phyloP scores from a whole-genome alignment of 108 stramenopile genomes.

The Fistulifera pelliculosa region DNA sequence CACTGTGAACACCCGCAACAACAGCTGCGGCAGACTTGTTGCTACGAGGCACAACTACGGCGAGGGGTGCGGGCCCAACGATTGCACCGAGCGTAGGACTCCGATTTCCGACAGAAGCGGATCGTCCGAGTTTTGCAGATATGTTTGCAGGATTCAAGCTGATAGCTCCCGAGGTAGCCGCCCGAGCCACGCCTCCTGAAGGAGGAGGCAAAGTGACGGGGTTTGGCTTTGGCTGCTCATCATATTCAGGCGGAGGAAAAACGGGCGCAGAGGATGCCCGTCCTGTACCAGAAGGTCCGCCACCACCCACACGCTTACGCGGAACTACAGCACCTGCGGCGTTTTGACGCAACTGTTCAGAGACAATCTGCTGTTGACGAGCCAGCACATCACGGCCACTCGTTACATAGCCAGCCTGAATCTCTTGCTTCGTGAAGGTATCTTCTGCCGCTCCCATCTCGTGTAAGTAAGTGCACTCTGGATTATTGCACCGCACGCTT shows the following conservation, averaged over 20 bases:
- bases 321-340: constrained; percentile 28
- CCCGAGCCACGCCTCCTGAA: constrained; percentile 20
- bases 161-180: not conserved
- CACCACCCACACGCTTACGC: constrained; percentile 62
- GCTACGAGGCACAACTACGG: constrained; percentile 4
- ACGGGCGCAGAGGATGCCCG: constrained; percentile 54
- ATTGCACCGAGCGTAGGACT: constrained; percentile 1
- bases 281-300: constrained; percentile 80
- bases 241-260: constrained; percentile 79
- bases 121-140: constrained; percentile 6
- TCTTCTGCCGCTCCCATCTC: constrained; percentile 93
- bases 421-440: constrained; percentile 89
- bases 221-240: constrained; percentile 46
- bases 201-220: constrained; percentile 37
- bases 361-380: constrained; percentile 77
- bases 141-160: not conserved
- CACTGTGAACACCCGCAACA: constrained; percentile 56
- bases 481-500: constrained; percentile 93
- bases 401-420: constrained; percentile 88
- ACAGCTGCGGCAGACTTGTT: constrained; percentile 53
- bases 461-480: constrained; percentile 97
- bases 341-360: constrained; percentile 50
- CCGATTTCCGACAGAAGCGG: not conserved
- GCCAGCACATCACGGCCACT: constrained; percentile 79
- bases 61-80: constrained; percentile 5